phyloP scores from a whole-genome alignment of 257 asterid genomes.

The Vinca minor region DNA sequence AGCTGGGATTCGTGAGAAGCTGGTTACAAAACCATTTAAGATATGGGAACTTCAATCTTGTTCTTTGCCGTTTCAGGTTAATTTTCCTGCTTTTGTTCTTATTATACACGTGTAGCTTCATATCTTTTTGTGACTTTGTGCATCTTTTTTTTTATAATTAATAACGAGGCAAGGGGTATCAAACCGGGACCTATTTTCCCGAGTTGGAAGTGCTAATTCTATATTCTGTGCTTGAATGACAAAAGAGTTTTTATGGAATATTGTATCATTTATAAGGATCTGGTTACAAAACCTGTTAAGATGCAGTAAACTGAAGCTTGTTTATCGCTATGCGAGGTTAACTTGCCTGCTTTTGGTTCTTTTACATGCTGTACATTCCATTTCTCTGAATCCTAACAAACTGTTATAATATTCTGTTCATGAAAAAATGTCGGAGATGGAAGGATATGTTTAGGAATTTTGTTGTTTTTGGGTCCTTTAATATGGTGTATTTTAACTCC shows the following conservation, averaged over 20 bases:
- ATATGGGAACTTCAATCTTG: constrained; percentile 76
- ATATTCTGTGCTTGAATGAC: background rate
- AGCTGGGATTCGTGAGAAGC: constrained; percentile 72
- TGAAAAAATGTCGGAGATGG: background rate
- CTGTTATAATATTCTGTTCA: background rate
- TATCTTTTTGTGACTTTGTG: constrained; percentile 1
- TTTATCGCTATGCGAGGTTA: background rate
- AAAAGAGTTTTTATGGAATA: background rate
- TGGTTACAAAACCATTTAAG: constrained; percentile 75
- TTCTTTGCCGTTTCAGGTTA: constrained; percentile 71
- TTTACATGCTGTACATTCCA: background rate
- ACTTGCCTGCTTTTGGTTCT: background rate
- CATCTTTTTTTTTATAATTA: background rate
- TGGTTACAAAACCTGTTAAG: background rate
- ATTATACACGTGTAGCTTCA: background rate
- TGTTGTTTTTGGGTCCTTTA: background rate
- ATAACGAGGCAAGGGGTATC: too few species aligned
- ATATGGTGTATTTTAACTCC: background rate
- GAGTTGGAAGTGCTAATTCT: too few species aligned
- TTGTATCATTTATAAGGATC: too few species aligned
- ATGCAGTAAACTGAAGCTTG: background rate
- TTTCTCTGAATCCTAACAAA: background rate
- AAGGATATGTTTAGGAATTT: background rate
- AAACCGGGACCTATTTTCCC: too few species aligned
- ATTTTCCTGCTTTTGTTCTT: background rate